Conservation (phyloP, 805 yeast species). For the Hanseniaspora lindneri region DNA sequence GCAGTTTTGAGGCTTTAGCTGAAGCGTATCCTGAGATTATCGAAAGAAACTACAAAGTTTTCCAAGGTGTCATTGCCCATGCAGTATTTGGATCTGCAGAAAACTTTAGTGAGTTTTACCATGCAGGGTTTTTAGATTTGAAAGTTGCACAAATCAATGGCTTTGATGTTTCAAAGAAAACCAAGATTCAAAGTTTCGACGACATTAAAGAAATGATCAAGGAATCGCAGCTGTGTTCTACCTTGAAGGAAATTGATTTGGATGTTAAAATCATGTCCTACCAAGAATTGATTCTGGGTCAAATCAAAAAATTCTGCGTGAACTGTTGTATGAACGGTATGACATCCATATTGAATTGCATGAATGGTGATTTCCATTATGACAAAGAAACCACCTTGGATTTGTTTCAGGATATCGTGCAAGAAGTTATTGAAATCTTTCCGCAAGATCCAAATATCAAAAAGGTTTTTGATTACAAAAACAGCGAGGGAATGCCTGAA, state of each 20-base stretch:
- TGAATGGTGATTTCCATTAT: conserved; percentile 62
- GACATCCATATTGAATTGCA: conserved; percentile 64
- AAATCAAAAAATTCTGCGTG: conserved; percentile 62
- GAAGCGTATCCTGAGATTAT: conserved; percentile 43
- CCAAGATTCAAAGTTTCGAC: conserved; percentile 20
- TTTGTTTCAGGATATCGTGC: conserved; percentile 28
- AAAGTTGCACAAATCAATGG: conserved; percentile 48
- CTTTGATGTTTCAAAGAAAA: conserved; percentile 21
- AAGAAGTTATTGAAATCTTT: conserved; percentile 29
- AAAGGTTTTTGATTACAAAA: conserved; percentile 25
- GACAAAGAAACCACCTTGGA: conserved; percentile 28
- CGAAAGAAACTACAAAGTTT: conserved; percentile 20
- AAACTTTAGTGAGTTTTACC: conserved; percentile 37
- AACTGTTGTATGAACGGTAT: conserved; percentile 78
- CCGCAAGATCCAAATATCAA: conserved; percentile 22
- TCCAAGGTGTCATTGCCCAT: conserved; percentile 71
- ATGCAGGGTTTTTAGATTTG: conserved; percentile 63
- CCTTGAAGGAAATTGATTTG: conserved; percentile 24
- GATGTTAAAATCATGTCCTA: conserved; percentile 30
- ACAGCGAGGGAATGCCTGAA: conserved; percentile 23
- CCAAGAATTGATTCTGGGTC: conserved; percentile 44
- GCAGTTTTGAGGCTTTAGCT: conserved; percentile 50
- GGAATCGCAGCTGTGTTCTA: conserved; percentile 24
- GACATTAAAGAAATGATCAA: conserved; percentile 17
- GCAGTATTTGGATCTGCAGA: conserved; percentile 50